Evolutionary conservation across 805 yeast genomes (phyloP).

Genomic region (Komagataella pseudopastoris): DNA sequence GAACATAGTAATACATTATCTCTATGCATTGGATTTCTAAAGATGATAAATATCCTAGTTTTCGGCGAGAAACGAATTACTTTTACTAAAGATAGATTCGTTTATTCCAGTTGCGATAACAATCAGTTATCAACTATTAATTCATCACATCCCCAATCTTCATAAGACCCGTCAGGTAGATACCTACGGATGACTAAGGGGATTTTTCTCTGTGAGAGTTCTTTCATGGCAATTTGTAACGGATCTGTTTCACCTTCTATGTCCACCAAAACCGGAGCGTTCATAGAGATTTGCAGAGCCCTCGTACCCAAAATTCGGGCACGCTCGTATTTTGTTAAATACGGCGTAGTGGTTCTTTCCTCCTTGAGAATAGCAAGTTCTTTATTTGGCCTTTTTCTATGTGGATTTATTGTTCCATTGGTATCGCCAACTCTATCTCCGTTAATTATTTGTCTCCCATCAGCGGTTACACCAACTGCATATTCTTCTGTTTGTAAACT

Average conservation of each 20-base stretch:
- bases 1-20: background rate
- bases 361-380: slow-evolving; percentile 86
- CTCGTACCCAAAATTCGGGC: slow-evolving; percentile 97
- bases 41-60: background rate
- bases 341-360: slow-evolving; percentile 89
- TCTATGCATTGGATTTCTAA: background rate
- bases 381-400: slow-evolving; percentile 48
- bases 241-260: slow-evolving; percentile 99
- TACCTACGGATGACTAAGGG: slow-evolving; percentile 94
- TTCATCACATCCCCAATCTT: slow-evolving; percentile 99
- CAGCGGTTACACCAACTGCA: slow-evolving; percentile 25
- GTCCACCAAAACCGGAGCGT: slow-evolving; percentile 96
- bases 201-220: slow-evolving; percentile 84
- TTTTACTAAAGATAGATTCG: background rate
- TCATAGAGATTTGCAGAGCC: slow-evolving; percentile 94
- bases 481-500: slow-evolving; percentile 25
- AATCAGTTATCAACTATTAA: slow-evolving; percentile 59
- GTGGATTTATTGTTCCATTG: slow-evolving; percentile 29
- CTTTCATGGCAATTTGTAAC: slow-evolving; percentile 94
- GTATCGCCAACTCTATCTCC: slow-evolving; percentile 42
- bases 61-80: background rate
- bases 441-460: slow-evolving; percentile 59
- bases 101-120: background rate
- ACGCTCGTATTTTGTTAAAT: slow-evolving; percentile 97
- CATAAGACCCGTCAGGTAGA: slow-evolving; percentile 92